Evolutionary conservation across 495 filamentous ascomycete species (phyloP), one percentile per base, ranked within the genome.

Genomic region (Hypoxylon rickii): DNA sequence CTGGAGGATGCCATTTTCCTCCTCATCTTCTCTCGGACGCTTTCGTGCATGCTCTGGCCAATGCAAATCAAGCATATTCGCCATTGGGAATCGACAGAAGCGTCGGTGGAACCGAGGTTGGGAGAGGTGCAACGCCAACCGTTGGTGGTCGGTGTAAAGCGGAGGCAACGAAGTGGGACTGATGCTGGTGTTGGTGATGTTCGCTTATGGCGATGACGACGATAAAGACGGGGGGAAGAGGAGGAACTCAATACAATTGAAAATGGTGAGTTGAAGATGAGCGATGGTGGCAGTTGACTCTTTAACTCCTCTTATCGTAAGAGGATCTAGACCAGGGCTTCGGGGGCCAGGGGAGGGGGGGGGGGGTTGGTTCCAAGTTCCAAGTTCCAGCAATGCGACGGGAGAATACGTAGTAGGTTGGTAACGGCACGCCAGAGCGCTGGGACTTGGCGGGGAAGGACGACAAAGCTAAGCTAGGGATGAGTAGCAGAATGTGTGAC

Each of bases 41-140:
- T 69, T 69, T 29, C 64, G 60, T 31, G 47, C 26, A 33, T 44
- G 13, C 38, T 68, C 65, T 15, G 50, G 51, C 65, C 59, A 62
- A 11, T 54, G 63, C 42, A 58, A 43, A 11, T 64, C 59, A 15
- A 51, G 45, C 63, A 66, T 69, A 26, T 21, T 53, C 31, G 33
- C 37, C 16, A 11, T 52, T 12, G 12, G 6, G 32, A 34, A n/a
- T 8, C 7, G 6, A 3, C 6, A 12, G 3, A 8, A 34, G 32
- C 13, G 18, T 38, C 34, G 34, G 15, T 16, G 13, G 13, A 15
- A 19, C 26, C n/a, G 19, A 21, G 21, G n/a, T 44, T 12, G 8
- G n/a, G 21, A 45, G 26, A 33, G 15, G 12, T 10, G 29, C 13
- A 8, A 40, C 24, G 20, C 1, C 40, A 26, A 18, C 21, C 31